These are phyloP conservation scores for Umbilicus rupestris DNA, from an alignment of 164 flowering plant genomes.

Conservation along the genomic window DNA sequence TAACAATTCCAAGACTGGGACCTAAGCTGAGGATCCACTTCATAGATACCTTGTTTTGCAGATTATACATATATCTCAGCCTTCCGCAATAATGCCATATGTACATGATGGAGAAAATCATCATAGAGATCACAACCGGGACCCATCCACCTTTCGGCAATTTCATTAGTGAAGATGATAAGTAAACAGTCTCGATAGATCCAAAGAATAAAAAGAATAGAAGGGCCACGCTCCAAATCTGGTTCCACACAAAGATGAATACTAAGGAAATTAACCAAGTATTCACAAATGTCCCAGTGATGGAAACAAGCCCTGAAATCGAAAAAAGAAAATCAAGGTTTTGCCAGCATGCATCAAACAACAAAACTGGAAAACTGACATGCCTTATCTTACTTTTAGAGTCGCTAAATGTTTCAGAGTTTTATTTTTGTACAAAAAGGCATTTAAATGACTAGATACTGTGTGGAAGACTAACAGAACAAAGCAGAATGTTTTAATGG, in stretches of 20 bases:
- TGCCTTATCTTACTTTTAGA: neutral
- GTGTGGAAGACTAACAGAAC: neutral
- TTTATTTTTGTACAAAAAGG: neutral
- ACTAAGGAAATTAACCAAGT: conserved; percentile 46
- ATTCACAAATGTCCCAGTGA: conserved; percentile 36
- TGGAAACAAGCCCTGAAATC: conserved; percentile 49
- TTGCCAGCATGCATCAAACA: neutral
- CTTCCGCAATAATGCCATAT: conserved; percentile 65
- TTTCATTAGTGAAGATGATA: conserved; percentile 33
- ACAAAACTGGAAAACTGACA: neutral
- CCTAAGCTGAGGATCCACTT: conserved; percentile 62
- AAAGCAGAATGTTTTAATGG: neutral
- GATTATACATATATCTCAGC: conserved; percentile 42
- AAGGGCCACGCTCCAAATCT: conserved; percentile 21
- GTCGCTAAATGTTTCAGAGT: neutral
- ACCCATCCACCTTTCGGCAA: conserved; percentile 61
- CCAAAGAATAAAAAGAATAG: conserved; percentile 45
- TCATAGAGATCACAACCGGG: conserved; percentile 31
- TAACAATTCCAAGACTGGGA: conserved; percentile 56
- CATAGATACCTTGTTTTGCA: conserved; percentile 56
- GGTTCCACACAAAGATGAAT: conserved; percentile 51
- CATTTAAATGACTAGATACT: neutral
- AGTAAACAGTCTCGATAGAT: conserved; percentile 36
- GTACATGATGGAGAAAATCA: conserved; percentile 40
- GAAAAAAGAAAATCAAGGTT: conserved; percentile 7